These are phyloP conservation scores for Leccinellum rugosiceps DNA, from an alignment of 768 basidiomycete species.

Conservation along the genomic window DNA sequence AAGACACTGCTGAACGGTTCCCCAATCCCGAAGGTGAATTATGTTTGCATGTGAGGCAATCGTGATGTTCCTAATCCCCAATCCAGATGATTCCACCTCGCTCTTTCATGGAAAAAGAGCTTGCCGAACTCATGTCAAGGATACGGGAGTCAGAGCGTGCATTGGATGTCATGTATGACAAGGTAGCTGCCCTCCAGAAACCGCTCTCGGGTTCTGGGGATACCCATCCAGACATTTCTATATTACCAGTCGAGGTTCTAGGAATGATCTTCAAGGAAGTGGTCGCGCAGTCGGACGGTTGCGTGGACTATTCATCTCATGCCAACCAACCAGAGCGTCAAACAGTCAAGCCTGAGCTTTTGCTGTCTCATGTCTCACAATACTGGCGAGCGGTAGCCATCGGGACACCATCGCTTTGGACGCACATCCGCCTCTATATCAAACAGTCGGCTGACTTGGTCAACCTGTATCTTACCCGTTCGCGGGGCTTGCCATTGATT, in stretches of 20 bases:
- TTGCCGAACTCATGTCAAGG: slow-evolving; percentile 16
- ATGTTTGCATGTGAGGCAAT: neutral
- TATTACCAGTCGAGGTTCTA: slow-evolving; percentile 26
- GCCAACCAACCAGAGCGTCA: slow-evolving; percentile 8
- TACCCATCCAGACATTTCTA: slow-evolving; percentile 11
- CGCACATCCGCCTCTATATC: slow-evolving; percentile 25
- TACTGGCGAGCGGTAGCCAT: slow-evolving; percentile 41
- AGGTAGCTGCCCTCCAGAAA: slow-evolving; percentile 12
- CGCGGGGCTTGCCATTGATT: slow-evolving; percentile 22
- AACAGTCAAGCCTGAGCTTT: slow-evolving; percentile 26
- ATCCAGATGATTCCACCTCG: slow-evolving; percentile 12
- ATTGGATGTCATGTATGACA: slow-evolving; percentile 18
- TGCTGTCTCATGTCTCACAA: slow-evolving; percentile 41
- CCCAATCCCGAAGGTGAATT: slow-evolving; percentile 10
- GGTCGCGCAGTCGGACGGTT: slow-evolving; percentile 3
- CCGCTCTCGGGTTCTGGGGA: slow-evolving; percentile 1
- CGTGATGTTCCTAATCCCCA: neutral
- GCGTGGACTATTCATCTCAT: neutral
- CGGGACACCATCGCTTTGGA: slow-evolving; percentile 41
- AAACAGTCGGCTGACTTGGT: slow-evolving; percentile 26
- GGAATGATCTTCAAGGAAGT: slow-evolving; percentile 26
- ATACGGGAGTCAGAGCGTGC: slow-evolving; percentile 18
- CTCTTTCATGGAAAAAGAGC: slow-evolving; percentile 12
- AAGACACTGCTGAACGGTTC: neutral
- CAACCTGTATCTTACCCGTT: slow-evolving; percentile 26